A percentile compares a stretch with the other conserved stretches of the same genome.
These are phyloP conservation scores for Croton laevigatus DNA, from an alignment of 441 rosid species.

Conservation along the genomic window DNA sequence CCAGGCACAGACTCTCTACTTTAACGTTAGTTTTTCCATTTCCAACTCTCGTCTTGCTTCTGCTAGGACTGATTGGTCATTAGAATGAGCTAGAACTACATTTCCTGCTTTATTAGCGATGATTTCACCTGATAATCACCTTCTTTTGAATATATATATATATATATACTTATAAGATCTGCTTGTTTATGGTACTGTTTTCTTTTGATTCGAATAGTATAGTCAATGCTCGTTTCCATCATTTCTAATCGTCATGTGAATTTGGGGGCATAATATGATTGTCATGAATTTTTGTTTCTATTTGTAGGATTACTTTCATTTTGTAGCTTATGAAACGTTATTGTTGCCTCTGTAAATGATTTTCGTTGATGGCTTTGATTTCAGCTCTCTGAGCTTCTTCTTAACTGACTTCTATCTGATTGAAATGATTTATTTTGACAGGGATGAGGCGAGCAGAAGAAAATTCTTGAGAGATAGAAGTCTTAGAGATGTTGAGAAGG, in stretches of 20 bases:
- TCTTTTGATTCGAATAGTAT: neutral
- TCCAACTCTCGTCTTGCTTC: neutral
- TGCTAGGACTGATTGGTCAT: neutral
- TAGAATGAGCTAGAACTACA: neutral
- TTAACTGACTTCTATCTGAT: neutral
- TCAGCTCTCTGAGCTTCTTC: neutral
- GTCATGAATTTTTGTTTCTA: neutral
- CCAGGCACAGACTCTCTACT: conserved; percentile 56
- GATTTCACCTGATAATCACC: neutral
- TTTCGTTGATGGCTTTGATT: neutral
- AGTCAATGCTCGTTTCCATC: neutral
- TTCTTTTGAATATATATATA: neutral
- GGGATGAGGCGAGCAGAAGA: conserved; percentile 55
- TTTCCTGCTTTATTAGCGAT: neutral
- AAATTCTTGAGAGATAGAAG: conserved; percentile 46
- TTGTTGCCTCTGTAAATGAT: neutral
- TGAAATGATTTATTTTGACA: conserved; percentile 13
- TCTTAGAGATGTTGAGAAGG: conserved; percentile 65
- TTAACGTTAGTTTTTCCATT: conserved; percentile 34
- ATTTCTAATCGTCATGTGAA: neutral
- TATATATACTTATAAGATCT: neutral
- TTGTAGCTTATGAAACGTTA: neutral
- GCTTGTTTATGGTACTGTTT: neutral
- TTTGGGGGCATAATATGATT: neutral
- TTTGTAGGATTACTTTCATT: neutral